Evolutionary conservation across 805 yeast species (phyloP).

Genomic region (Ogataea polymorpha): DNA sequence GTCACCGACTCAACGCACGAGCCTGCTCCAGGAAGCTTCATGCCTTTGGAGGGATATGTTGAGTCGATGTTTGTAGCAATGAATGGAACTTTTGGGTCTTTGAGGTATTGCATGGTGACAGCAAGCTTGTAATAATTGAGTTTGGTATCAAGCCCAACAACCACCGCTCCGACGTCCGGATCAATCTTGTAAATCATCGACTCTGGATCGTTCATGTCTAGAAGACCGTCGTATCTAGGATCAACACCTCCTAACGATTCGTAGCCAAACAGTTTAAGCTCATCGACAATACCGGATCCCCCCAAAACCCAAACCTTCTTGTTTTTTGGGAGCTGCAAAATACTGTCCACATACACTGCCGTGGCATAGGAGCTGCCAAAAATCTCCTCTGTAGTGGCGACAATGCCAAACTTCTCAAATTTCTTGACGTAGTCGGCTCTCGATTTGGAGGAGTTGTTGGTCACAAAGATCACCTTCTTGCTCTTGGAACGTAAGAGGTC

Average conservation of each 20-base stretch:
- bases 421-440: slow-evolving; percentile 72
- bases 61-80: slow-evolving; percentile 94
- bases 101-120: slow-evolving; percentile 74
- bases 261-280: slow-evolving; percentile 72
- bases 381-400: slow-evolving; percentile 58
- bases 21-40: slow-evolving; percentile 92
- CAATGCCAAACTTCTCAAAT: slow-evolving; percentile 59
- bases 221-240: slow-evolving; percentile 49
- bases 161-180: slow-evolving; percentile 77
- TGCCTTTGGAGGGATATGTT: slow-evolving; percentile 87
- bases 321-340: slow-evolving; percentile 67
- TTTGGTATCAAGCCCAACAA: slow-evolving; percentile 78
- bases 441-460: slow-evolving; percentile 93
- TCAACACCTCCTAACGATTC: slow-evolving; percentile 81
- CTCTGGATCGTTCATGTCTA: slow-evolving; percentile 56
- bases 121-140: slow-evolving; percentile 82
- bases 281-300: slow-evolving; percentile 80
- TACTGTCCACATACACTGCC: slow-evolving; percentile 78
- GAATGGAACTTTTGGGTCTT: slow-evolving; percentile 62
- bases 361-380: slow-evolving; percentile 92
- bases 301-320: slow-evolving; percentile 89
- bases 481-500: slow-evolving; percentile 48
- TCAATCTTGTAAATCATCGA: slow-evolving; percentile 60
- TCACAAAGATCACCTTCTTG: slow-evolving; percentile 82
- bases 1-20: slow-evolving; percentile 78